Evolutionary conservation across 2,329 filamentous ascomycete species (phyloP).

Genomic region (Cercospora sp.): DNA sequence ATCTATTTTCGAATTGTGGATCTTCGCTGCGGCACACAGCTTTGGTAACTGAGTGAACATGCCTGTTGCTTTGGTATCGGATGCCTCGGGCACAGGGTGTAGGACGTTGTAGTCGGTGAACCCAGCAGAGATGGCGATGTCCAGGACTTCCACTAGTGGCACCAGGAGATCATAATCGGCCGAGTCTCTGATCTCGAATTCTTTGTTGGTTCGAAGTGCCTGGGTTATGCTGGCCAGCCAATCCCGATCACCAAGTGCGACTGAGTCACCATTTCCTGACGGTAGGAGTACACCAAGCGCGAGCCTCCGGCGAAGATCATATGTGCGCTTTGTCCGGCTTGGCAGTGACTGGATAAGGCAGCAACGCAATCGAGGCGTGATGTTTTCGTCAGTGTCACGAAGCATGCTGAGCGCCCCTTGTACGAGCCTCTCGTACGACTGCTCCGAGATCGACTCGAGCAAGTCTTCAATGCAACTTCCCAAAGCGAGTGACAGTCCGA

Average conservation of each 20-base stretch:
- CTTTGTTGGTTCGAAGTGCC: conserved; percentile 34
- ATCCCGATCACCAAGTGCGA: conserved; percentile 7
- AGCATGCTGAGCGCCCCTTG: conserved; percentile 19
- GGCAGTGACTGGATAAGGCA: conserved; percentile 63
- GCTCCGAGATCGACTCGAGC: conserved; percentile 26
- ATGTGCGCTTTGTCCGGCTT: conserved; percentile 50
- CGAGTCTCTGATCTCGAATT: conserved; percentile 55
- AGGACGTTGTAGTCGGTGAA: conserved; percentile 37
- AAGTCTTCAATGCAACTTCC: conserved; percentile 26
- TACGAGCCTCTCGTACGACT: conserved; percentile 21
- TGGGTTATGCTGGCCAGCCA: conserved; percentile 33
- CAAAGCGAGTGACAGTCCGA: conserved; percentile 18
- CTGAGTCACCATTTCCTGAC: not conserved
- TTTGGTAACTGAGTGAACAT: conserved; percentile 20
- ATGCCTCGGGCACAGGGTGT: conserved; percentile 4
- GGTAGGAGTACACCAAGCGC: conserved; percentile 64
- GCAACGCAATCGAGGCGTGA: conserved; percentile 48
- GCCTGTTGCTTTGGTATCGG: not conserved
- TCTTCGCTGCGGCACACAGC: conserved; percentile 40
- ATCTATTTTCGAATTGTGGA: conserved; percentile 73
- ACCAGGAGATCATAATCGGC: conserved; percentile 70
- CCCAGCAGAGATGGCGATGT: conserved; percentile 72
- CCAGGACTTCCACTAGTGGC: conserved; percentile 67
- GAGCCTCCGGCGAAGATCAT: conserved; percentile 65
- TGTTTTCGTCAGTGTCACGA: conserved; percentile 3